Conservation (phyloP, 2,329 filamentous ascomycete species). For the Hypoxylon sp. region DNA sequence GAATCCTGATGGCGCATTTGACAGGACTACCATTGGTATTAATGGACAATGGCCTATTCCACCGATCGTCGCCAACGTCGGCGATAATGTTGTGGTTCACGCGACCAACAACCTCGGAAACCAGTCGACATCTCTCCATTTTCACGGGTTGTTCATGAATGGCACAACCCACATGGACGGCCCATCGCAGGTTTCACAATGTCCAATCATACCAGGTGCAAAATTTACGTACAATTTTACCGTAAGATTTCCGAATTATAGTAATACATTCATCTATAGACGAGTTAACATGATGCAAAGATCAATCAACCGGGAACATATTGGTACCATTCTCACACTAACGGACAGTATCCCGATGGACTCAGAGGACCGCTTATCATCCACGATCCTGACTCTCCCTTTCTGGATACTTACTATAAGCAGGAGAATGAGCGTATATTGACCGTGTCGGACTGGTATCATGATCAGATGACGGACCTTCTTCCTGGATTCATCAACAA, state of each 20-base stretch:
- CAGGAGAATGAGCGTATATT: constrained; percentile 61
- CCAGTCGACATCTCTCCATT: constrained; percentile 70
- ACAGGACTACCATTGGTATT: constrained; percentile 76
- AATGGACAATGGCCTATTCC: constrained; percentile 81
- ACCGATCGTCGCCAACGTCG: constrained; percentile 67
- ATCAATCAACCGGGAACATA: constrained; percentile 75
- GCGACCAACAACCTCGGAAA: constrained; percentile 68
- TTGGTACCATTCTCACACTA: constrained; percentile 79
- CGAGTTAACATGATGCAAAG: constrained; percentile 46
- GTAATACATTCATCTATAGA: too few species aligned
- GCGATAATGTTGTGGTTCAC: constrained; percentile 68
- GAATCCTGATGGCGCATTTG: constrained; percentile 73
- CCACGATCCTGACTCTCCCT: constrained; percentile 69
- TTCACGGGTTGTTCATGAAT: constrained; percentile 76
- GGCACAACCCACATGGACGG: constrained; percentile 77
- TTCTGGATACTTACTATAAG: constrained; percentile 65
- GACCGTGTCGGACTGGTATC: constrained; percentile 77
- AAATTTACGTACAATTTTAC: constrained; percentile 76
- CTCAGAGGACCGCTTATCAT: constrained; percentile 71
- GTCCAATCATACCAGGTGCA: constrained; percentile 68
- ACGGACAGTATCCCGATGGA: constrained; percentile 75
- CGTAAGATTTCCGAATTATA: too few species aligned
- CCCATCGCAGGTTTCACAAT: constrained; percentile 71
- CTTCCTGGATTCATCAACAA: constrained; percentile 61
- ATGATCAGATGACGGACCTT: constrained; percentile 62